A percentile compares a stretch with the other conserved stretches of the same genome.
These are phyloP conservation scores for Alopecurus myosuroides DNA, from an alignment of 176 grass and related monocot genomes.

Conservation along the genomic window DNA sequence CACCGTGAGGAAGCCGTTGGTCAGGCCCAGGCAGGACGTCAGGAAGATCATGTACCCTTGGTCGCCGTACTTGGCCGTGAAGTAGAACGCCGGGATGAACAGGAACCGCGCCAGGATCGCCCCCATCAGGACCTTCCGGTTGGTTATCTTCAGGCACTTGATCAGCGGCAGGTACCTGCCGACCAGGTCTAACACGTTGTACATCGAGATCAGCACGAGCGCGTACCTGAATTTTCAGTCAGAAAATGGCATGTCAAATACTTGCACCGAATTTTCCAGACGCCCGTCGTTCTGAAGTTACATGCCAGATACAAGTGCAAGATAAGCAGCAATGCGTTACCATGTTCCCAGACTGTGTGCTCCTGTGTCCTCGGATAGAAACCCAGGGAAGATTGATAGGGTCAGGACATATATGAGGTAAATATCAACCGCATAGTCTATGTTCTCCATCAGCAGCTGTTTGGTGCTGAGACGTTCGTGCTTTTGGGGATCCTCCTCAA, in stretches of 20 bases:
- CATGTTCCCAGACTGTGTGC: conserved; percentile 71
- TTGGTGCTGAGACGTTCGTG: conserved; percentile 61
- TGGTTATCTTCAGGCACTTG: conserved; percentile 39
- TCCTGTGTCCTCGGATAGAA: conserved; percentile 92
- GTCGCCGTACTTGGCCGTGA: conserved; percentile 70
- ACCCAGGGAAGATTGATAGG: conserved; percentile 86
- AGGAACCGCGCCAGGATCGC: conserved; percentile 51
- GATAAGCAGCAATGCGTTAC: neutral
- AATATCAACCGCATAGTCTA: conserved; percentile 55
- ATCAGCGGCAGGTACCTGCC: conserved; percentile 71
- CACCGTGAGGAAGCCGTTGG: conserved; percentile 70
- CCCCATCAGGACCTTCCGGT: conserved; percentile 29
- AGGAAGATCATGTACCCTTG: conserved; percentile 81
- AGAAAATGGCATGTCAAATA: conserved; percentile 1
- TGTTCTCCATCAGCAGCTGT: conserved; percentile 64
- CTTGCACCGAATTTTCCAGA: neutral
- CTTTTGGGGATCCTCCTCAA: conserved; percentile 73
- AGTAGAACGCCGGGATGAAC: conserved; percentile 77
- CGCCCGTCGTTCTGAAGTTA: neutral
- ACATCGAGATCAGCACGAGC: conserved; percentile 60
- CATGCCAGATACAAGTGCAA: neutral
- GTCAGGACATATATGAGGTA: conserved; percentile 89
- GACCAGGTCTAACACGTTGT: conserved; percentile 61
- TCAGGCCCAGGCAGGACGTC: conserved; percentile 63
- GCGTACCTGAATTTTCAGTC: conserved; percentile 53